These are phyloP conservation scores for Pulicaria dysenterica DNA, from an alignment of 129 eudicot genomes.

Conservation along the genomic window DNA sequence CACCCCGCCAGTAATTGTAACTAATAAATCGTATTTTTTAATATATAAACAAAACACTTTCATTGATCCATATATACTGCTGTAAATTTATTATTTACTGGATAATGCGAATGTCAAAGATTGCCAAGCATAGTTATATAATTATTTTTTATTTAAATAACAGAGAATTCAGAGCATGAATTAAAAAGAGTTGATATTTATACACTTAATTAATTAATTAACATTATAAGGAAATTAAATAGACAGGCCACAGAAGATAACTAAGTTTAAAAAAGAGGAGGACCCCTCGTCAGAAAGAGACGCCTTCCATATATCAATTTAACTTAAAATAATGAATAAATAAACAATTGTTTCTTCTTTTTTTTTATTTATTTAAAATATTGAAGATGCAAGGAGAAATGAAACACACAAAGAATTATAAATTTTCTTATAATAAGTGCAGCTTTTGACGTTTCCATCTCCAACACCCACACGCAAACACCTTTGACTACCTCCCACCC, in stretches of 20 bases:
- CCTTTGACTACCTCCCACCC: conserved; percentile 22
- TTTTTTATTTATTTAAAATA: neutral
- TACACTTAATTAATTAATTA: too few species aligned
- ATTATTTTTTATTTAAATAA: too few species aligned
- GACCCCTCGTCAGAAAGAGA: conserved; percentile 16
- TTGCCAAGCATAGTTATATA: too few species aligned
- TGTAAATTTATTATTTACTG: too few species aligned
- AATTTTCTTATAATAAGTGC: neutral
- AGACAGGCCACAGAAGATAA: neutral
- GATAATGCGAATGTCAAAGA: too few species aligned
- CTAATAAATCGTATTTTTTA: too few species aligned
- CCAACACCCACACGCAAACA: conserved; percentile 33
- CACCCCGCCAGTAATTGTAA: too few species aligned
- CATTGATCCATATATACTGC: too few species aligned
- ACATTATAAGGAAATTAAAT: neutral
- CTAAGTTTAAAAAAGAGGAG: neutral
- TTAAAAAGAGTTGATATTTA: too few species aligned
- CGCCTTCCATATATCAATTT: neutral
- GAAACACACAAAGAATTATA: neutral
- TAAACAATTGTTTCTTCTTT: neutral
- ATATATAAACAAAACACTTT: too few species aligned
- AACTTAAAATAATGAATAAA: neutral
- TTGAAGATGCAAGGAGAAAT: neutral
- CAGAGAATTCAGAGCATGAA: too few species aligned
- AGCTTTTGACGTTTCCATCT: conserved; percentile 28